phyloP scores from a whole-genome alignment of 192 early-diverging fungal species.

The Pilaira anomala region DNA sequence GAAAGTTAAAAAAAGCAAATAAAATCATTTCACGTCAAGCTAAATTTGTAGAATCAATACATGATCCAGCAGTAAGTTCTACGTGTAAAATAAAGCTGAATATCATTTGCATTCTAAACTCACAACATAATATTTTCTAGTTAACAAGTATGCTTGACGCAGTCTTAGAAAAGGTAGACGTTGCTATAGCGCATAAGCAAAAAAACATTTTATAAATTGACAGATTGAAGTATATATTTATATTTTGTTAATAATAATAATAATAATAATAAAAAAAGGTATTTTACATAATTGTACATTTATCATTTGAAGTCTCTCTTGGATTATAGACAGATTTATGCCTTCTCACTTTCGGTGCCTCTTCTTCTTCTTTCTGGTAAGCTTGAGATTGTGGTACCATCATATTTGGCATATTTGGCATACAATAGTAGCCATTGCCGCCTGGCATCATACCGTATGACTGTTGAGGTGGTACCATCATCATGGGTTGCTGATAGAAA shows the following conservation, averaged over 20 bases:
- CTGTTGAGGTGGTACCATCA: too few species aligned
- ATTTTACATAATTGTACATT: background rate
- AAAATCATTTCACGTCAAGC: slow-evolving; percentile 28
- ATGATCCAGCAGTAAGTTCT: slow-evolving; percentile 13
- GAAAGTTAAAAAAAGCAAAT: slow-evolving; percentile 24
- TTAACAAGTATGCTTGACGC: slow-evolving; percentile 5
- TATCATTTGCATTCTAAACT: background rate
- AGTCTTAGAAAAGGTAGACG: background rate
- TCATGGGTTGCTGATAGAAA: too few species aligned
- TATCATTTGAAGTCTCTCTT: too few species aligned
- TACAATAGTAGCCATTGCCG: too few species aligned
- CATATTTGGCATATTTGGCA: too few species aligned
- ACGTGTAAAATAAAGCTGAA: background rate
- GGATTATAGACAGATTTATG: too few species aligned
- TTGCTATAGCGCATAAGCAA: too few species aligned
- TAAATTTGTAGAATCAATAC: slow-evolving; percentile 1
- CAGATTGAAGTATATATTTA: background rate
- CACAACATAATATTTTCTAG: background rate
- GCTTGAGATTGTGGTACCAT: too few species aligned
- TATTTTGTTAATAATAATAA: background rate
- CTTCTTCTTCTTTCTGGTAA: too few species aligned
- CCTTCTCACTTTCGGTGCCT: too few species aligned
- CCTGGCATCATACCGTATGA: too few species aligned
- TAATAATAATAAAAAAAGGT: background rate
- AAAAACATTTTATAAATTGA: background rate